Base-by-base conservation (phyloP, 768 basidiomycete species). In the Mycena rebaudengoi region DNA sequence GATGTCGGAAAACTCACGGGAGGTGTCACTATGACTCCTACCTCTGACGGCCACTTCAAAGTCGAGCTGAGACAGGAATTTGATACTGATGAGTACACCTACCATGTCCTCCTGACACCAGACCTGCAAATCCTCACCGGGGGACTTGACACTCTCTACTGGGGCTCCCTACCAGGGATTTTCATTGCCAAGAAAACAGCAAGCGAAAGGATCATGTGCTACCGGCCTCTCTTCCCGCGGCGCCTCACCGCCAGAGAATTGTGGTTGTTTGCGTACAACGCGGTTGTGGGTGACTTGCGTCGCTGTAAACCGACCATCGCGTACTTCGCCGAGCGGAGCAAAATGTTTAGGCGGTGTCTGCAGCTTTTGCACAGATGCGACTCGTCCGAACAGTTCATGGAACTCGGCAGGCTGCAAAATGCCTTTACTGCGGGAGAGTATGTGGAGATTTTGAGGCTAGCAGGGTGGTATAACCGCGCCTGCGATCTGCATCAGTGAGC, bases 191-290 rank as follows among this genome's bases (percentile, higher is more conserved):
- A 60, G 21, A 46, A 50, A 35, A 60, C 58, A 13, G 32, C 44
- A 20, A 18, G 13, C 3, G 33, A 35, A 20, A 40, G 39, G 4
- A 40, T 50, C 25, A 46, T 60, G 45, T 60, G 58, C 48, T 48
- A 60, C 30, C 58, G 58, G 23, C 58, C 58, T n/a, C 51, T 52
- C 21, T 12, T 60, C 25, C 18, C 39, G 18, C 21, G 28, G 16
- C 45, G 39, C 13, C 45, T 41, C 0, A 32, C 14, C 11, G 23
- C 46, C 10, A 23, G 40, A 20, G 45, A 60, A 16, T 20, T 51
- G 20, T 60, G 58, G 58, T 20, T 11, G n/a, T 60, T 49, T 23
- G 58, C 58, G 32, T 28, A 40, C 8, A 30, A 51, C 23, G 49
- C 45, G 11, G 46, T 60, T 16, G 21, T 60, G 21, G 48, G 25